A percentile compares a stretch with the other conserved stretches of the same genome.
phyloP scores from a whole-genome alignment of 2,329 filamentous ascomycete genomes.

The Whalleya microplaca region DNA sequence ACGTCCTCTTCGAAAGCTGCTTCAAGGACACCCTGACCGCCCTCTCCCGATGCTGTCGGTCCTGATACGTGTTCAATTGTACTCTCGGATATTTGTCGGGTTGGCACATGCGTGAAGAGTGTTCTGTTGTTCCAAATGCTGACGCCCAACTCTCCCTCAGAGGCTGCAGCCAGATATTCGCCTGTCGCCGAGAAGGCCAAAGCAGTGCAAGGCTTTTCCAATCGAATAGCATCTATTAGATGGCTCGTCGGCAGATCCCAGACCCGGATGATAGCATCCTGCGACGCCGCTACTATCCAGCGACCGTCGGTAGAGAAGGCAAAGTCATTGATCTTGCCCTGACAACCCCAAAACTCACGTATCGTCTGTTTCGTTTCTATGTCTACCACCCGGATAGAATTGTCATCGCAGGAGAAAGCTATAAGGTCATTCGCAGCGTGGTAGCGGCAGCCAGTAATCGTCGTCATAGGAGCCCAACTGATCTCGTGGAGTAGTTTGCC shows the following conservation, averaged over 20 bases:
- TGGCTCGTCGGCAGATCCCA: slow-evolving; percentile 98
- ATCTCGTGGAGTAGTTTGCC: slow-evolving; percentile 80
- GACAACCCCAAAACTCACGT: slow-evolving; percentile 87
- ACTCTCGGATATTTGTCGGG: slow-evolving; percentile 79
- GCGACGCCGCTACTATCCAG: slow-evolving; percentile 89
- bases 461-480: slow-evolving; percentile 78
- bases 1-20: slow-evolving; percentile 68
- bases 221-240: slow-evolving; percentile 86
- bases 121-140: slow-evolving; percentile 95
- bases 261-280: slow-evolving; percentile 78
- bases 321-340: slow-evolving; percentile 75
- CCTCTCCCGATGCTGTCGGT: slow-evolving; percentile 83
- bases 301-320: slow-evolving; percentile 91
- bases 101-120: slow-evolving; percentile 86
- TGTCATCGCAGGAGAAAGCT: slow-evolving; percentile 86
- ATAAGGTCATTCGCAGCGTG: slow-evolving; percentile 83
- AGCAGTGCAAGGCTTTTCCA: slow-evolving; percentile 78
- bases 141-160: slow-evolving; percentile 82
- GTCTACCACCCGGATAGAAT: slow-evolving; percentile 86
- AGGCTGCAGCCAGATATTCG: slow-evolving; percentile 90
- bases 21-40: slow-evolving; percentile 74
- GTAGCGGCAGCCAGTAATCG: slow-evolving; percentile 77
- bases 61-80: slow-evolving; percentile 67
- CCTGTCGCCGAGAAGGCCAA: slow-evolving; percentile 88
- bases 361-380: slow-evolving; percentile 89